Conservation (phyloP, 192 early-diverging fungal species). For the Gorgonomyces haynaldii region DNA sequence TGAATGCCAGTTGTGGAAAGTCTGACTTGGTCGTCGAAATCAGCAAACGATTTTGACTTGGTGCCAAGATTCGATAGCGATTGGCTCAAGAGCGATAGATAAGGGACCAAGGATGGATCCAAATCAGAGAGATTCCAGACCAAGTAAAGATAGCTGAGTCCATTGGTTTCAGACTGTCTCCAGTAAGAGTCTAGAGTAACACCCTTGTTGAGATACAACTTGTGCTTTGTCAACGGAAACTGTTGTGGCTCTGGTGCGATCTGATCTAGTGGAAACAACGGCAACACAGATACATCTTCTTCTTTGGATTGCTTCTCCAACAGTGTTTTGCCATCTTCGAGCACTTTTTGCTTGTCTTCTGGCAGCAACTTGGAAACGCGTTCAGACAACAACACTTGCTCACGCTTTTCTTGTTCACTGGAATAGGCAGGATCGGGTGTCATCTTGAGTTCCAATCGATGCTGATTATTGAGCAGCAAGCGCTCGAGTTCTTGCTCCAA, state of each 20-base stretch:
- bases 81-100: conserved; percentile 12
- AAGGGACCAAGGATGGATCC: conserved; percentile 4
- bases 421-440: conserved; percentile 55
- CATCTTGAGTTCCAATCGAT: conserved; percentile 76
- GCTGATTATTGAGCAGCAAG: conserved; percentile 70
- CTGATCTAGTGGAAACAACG: conserved; percentile 71
- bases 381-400: conserved; percentile 50
- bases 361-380: conserved; percentile 51
- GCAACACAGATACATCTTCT: conserved; percentile 73
- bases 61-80: conserved; percentile 34
- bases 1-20: conserved; percentile 74
- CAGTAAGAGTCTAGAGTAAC: conserved; percentile 54
- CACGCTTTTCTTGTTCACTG: conserved; percentile 42
- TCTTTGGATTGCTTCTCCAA: conserved; percentile 54
- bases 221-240: conserved; percentile 40
- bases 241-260: conserved; percentile 54
- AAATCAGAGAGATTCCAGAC: conserved; percentile 10
- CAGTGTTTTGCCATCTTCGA: conserved; percentile 54
- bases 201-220: not conserved
- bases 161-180: conserved; percentile 75
- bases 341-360: conserved; percentile 48
- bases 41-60: conserved; percentile 42
- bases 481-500: conserved; percentile 64
- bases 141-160: conserved; percentile 70
- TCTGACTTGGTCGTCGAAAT: conserved; percentile 79